phyloP scores from a whole-genome alignment of 2,329 filamentous ascomycete genomes.

The Coniochaeta sp. region DNA sequence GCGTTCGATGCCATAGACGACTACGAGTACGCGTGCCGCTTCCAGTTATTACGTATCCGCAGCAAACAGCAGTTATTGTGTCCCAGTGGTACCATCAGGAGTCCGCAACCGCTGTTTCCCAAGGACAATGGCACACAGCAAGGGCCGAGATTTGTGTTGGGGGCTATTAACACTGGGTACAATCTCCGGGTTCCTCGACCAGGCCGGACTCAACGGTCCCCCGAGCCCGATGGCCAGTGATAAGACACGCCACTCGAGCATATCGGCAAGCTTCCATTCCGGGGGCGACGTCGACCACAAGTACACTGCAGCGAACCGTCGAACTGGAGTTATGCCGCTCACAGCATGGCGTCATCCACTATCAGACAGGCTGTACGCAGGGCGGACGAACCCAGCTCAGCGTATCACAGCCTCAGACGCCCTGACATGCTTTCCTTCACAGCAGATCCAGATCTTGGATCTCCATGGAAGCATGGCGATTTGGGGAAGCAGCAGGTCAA shows the following conservation, averaged over 20 bases:
- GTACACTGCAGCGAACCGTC: too few species aligned
- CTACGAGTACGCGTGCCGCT: too few species aligned
- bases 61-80: not conserved
- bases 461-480: not conserved
- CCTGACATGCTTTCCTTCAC: too few species aligned
- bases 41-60: too few species aligned
- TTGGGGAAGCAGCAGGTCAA: too few species aligned
- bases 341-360: not conserved
- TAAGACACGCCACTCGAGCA: not conserved
- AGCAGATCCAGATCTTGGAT: too few species aligned
- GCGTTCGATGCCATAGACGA: too few species aligned
- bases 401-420: too few species aligned
- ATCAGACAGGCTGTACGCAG: too few species aligned
- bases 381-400: too few species aligned
- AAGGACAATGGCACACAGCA: too few species aligned
- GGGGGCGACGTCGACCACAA: not conserved
- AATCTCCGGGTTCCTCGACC: not conserved
- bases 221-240: not conserved
- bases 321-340: not conserved
- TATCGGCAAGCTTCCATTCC: not conserved
- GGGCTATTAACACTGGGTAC: not conserved
- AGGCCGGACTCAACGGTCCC: too few species aligned
- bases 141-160: not conserved
- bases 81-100: not conserved
- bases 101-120: not conserved